These are phyloP conservation scores for Didymella pomorum DNA, from an alignment of 2,329 filamentous ascomycete genomes.

Conservation along the genomic window DNA sequence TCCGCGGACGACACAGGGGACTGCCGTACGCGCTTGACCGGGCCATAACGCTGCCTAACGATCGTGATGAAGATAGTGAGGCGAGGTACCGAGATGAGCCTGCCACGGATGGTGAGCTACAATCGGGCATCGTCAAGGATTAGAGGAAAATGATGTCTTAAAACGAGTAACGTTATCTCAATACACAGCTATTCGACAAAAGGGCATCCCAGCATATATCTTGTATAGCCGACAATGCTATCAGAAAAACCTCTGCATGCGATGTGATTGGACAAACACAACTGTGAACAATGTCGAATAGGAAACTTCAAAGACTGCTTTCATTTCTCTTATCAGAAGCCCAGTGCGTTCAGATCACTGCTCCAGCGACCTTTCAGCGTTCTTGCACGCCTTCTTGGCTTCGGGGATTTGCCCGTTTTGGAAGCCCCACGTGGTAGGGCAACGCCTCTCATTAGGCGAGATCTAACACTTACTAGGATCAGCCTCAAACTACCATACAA, in stretches of 20 bases:
- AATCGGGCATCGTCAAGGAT: background rate
- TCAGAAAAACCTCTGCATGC: background rate
- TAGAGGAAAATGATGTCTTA: background rate
- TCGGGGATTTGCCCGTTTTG: background rate
- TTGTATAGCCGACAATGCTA: background rate
- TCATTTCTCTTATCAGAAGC: background rate
- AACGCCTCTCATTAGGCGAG: constrained; percentile 20
- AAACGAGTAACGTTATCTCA: background rate
- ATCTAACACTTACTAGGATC: constrained; percentile 10
- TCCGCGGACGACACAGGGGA: constrained; percentile 63
- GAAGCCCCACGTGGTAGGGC: constrained; percentile 4
- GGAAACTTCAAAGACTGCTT: background rate
- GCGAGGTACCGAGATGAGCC: constrained; percentile 1
- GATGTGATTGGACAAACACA: background rate
- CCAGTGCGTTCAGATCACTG: background rate
- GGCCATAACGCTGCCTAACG: constrained; percentile 48
- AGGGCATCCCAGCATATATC: background rate
- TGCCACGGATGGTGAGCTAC: background rate
- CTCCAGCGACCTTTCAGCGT: background rate
- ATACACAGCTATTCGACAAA: background rate
- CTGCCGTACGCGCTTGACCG: constrained; percentile 62
- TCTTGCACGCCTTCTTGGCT: background rate
- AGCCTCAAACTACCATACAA: background rate
- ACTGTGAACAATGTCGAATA: background rate
- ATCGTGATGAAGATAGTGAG: background rate